Percentiles rank a stretch among this genome's conserved stretches.
These are phyloP conservation scores for Suhomyces chickasaworum DNA, from an alignment of 1,139 yeast species.

Conservation along the genomic window DNA sequence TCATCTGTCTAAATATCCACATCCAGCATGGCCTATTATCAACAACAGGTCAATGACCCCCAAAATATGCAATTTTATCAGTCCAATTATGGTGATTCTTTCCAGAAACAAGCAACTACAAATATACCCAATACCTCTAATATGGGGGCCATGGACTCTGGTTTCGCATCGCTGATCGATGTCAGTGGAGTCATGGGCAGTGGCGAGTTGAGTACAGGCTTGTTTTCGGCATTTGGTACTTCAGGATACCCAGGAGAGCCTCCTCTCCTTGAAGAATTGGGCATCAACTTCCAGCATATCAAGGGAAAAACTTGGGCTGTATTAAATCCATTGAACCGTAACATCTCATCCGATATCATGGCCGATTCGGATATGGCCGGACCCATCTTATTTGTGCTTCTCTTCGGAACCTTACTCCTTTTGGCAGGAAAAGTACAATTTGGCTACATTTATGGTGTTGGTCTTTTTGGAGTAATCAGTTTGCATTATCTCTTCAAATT, in stretches of 20 bases:
- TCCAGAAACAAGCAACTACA: constrained; percentile 25
- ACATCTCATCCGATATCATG: constrained; percentile 72
- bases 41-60: constrained; percentile 37
- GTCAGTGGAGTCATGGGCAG: constrained; percentile 54
- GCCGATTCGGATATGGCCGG: constrained; percentile 95
- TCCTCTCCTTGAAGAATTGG: constrained; percentile 87
- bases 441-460: constrained; percentile 96
- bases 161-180: constrained; percentile 40
- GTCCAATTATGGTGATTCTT: constrained; percentile 39
- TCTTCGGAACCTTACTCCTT: constrained; percentile 83
- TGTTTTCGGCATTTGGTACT: constrained; percentile 90
- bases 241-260: constrained; percentile 95
- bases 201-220: constrained; percentile 68
- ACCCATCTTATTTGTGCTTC: constrained; percentile 83
- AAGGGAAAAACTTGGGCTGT: constrained; percentile 84
- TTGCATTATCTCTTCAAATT: constrained; percentile 81
- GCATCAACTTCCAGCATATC: constrained; percentile 89
- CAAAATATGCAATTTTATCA: constrained; percentile 51
- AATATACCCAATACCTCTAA: constrained; percentile 17
- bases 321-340: constrained; percentile 68
- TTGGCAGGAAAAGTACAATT: constrained; percentile 93
- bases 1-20: background rate
- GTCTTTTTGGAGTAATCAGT: constrained; percentile 84
- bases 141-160: constrained; percentile 45
- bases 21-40: constrained; percentile 41